A percentile compares a stretch with the other conserved stretches of the same genome.
Conservation (phyloP, 2,329 filamentous ascomycete genomes). For the Claviceps digitariae region DNA sequence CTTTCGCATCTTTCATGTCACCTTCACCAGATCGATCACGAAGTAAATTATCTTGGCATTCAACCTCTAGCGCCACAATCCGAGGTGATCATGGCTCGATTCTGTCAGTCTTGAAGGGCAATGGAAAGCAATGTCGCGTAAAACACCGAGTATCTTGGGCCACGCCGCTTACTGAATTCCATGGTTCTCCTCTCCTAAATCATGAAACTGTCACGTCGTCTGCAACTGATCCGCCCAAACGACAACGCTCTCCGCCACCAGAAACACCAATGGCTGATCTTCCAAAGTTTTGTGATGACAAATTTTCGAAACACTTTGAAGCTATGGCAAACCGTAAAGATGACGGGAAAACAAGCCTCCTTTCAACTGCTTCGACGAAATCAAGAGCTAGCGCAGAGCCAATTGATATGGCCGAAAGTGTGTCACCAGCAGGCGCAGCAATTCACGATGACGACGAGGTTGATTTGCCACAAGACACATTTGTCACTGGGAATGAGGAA, state of each 20-base stretch:
- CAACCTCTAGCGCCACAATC: neutral
- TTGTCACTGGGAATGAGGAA: neutral
- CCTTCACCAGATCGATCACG: conserved; percentile 29
- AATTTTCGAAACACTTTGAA: conserved; percentile 35
- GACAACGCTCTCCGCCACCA: conserved; percentile 31
- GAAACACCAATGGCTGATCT: conserved; percentile 20
- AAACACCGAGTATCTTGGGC: conserved; percentile 4
- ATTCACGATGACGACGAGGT: neutral
- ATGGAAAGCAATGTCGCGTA: conserved; percentile 2
- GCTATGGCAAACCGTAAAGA: conserved; percentile 25
- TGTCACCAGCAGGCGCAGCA: conserved; percentile 13
- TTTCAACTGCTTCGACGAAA: conserved; percentile 29
- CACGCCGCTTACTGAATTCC: neutral
- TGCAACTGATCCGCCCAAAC: neutral
- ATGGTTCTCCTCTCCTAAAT: neutral
- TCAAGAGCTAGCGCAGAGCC: conserved; percentile 12
- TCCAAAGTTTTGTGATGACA: conserved; percentile 18
- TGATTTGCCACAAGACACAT: neutral
- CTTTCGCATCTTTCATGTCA: conserved; percentile 39
- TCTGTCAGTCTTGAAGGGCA: conserved; percentile 21
- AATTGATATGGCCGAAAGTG: conserved; percentile 14
- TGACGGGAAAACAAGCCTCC: conserved; percentile 17
- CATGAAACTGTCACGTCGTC: neutral
- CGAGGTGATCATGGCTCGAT: conserved; percentile 5
- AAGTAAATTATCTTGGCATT: neutral